Conservation (phyloP, 768 basidiomycete genomes). For the Auriculariales sp. region DNA sequence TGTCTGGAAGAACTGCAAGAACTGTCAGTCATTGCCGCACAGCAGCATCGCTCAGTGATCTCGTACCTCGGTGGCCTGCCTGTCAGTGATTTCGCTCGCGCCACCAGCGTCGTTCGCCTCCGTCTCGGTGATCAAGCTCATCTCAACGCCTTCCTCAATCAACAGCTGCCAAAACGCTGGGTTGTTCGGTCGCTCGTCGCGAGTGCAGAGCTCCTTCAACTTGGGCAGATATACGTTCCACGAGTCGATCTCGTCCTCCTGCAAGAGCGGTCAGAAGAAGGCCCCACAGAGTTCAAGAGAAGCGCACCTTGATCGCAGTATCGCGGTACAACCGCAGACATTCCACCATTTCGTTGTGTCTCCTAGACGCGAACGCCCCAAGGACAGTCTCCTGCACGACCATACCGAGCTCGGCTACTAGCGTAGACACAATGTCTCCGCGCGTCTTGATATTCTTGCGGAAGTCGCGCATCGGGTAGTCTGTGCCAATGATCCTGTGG, state of each 20-base stretch:
- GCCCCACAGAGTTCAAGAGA: neutral
- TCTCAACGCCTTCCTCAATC: conserved; percentile 24
- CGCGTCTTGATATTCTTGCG: conserved; percentile 40
- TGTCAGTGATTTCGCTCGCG: conserved; percentile 40
- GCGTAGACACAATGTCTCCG: conserved; percentile 74
- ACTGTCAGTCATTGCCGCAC: no score
- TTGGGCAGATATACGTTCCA: conserved; percentile 65
- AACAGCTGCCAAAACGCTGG: conserved; percentile 52
- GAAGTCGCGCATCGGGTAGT: conserved; percentile 68
- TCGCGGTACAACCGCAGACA: conserved; percentile 58
- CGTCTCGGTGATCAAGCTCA: conserved; percentile 45
- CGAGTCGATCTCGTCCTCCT: conserved; percentile 73
- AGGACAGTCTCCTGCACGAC: conserved; percentile 59
- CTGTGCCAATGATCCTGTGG: conserved; percentile 59
- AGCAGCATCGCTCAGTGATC: no score
- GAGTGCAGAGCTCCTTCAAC: conserved; percentile 40
- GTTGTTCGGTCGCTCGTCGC: conserved; percentile 37
- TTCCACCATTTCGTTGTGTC: conserved; percentile 55
- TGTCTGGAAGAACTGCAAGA: no score
- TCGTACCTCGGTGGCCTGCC: conserved; percentile 36
- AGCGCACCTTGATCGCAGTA: conserved; percentile 44
- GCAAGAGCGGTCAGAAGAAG: neutral
- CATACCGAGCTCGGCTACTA: conserved; percentile 61
- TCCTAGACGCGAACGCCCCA: conserved; percentile 53
- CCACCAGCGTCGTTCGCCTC: conserved; percentile 52